phyloP scores from a whole-genome alignment of 139 green algal species.

The Protoeuglena noctilucae region DNA sequence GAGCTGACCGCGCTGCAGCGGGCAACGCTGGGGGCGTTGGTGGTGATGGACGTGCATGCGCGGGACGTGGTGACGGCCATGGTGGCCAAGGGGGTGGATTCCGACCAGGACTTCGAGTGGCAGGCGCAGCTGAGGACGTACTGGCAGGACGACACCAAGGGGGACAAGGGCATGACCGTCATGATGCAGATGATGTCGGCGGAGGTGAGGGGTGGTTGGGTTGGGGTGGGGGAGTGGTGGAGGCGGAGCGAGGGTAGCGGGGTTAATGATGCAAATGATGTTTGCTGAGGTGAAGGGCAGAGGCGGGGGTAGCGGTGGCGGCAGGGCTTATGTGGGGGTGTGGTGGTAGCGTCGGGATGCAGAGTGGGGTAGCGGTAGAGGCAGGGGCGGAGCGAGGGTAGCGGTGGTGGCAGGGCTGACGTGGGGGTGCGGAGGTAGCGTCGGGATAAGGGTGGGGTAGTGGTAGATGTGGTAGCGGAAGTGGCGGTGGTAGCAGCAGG shows the following conservation, averaged over 20 bases:
- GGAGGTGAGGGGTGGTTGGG: too few species aligned
- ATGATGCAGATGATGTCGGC: conserved; percentile 9
- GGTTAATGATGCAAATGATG: neutral
- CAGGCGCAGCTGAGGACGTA: conserved; percentile 17
- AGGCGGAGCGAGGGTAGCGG: conserved; percentile 3
- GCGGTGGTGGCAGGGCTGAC: too few species aligned
- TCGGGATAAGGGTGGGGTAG: too few species aligned
- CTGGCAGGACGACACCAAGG: conserved; percentile 15
- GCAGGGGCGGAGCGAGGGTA: too few species aligned
- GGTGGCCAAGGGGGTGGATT: conserved; percentile 4
- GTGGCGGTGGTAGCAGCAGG: too few species aligned
- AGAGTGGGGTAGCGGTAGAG: neutral
- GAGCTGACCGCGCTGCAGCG: conserved; percentile 16
- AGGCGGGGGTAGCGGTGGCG: too few species aligned
- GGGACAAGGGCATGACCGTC: conserved; percentile 1
- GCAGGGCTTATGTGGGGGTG: too few species aligned
- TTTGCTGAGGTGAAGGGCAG: too few species aligned
- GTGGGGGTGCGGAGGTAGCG: too few species aligned
- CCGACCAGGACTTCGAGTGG: conserved; percentile 15
- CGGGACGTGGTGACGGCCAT: conserved; percentile 18
- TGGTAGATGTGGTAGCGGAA: too few species aligned
- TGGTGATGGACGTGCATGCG: conserved; percentile 31
- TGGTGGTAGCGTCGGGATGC: neutral
- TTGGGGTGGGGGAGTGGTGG: neutral
- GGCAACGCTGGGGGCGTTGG: conserved; percentile 16